Conservation (phyloP, 129 eudicot genomes). For the Centrapalus pauciflorus region DNA sequence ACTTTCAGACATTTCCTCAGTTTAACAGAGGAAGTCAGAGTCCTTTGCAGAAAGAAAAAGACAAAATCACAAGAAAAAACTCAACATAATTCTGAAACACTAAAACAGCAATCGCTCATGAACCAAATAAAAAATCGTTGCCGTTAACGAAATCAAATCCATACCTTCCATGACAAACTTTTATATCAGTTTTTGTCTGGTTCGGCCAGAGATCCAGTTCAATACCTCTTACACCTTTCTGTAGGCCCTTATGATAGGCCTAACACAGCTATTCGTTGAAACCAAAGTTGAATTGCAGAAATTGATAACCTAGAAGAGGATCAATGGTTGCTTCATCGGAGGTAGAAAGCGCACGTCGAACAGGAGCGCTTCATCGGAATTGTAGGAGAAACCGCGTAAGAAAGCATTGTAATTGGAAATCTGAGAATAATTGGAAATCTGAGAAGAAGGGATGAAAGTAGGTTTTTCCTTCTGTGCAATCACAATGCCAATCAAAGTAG, state of each 20-base stretch:
- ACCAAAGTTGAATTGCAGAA: too few species aligned
- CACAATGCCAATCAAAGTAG: too few species aligned
- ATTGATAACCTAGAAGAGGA: too few species aligned
- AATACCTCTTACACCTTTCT: conserved; percentile 37
- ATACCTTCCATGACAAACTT: conserved; percentile 66
- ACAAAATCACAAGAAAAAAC: background rate
- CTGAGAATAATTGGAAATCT: too few species aligned
- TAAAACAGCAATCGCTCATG: background rate
- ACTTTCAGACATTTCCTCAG: conserved; percentile 47
- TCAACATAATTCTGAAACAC: background rate
- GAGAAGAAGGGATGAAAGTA: too few species aligned
- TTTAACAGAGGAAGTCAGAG: conserved; percentile 48
- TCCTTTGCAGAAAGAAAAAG: conserved; percentile 24
- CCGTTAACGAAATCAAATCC: background rate
- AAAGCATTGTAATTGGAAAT: too few species aligned
- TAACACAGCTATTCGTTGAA: conserved; percentile 43
- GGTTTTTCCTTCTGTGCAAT: too few species aligned
- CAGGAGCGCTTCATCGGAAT: too few species aligned
- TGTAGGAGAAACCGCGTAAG: too few species aligned
- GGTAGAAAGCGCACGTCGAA: too few species aligned
- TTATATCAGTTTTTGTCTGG: conserved; percentile 31
- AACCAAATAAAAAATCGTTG: background rate
- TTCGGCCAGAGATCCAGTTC: conserved; percentile 62
- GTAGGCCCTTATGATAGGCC: conserved; percentile 46
- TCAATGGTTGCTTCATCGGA: too few species aligned